Evolutionary conservation across 345 rosid genomes (phyloP).

Genomic region (Gossypium raimondii): DNA sequence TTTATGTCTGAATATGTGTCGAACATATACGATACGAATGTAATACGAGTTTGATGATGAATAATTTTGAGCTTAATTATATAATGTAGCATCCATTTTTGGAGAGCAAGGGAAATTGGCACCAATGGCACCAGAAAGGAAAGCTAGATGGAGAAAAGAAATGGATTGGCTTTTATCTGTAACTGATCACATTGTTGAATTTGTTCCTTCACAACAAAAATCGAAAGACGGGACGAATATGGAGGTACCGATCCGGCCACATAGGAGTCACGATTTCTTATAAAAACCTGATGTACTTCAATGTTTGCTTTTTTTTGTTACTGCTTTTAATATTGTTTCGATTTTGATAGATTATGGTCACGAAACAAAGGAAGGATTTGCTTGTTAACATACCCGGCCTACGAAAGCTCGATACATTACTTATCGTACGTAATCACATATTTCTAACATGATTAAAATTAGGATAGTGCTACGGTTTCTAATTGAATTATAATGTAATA

Average conservation of each 20-base stretch:
- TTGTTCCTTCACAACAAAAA: constrained; percentile 79
- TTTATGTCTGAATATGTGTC: no score
- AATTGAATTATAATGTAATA: constrained; percentile 27
- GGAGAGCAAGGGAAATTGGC: constrained; percentile 71
- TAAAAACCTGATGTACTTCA: background rate
- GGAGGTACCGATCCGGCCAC: constrained; percentile 49
- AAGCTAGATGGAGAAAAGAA: constrained; percentile 82
- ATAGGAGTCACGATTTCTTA: background rate
- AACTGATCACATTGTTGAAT: constrained; percentile 79
- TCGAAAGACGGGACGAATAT: constrained; percentile 62
- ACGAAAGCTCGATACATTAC: constrained; percentile 82
- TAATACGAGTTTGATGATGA: no score
- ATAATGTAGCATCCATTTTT: constrained; percentile 64
- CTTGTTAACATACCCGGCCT: constrained; percentile 81
- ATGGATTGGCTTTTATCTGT: constrained; percentile 85
- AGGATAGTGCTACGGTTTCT: background rate
- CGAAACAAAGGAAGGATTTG: constrained; percentile 84
- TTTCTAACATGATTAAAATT: background rate
- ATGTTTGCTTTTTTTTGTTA: background rate
- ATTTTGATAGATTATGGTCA: constrained; percentile 68
- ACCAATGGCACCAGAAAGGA: constrained; percentile 75
- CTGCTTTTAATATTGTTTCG: background rate
- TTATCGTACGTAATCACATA: constrained; percentile 46
- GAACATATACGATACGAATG: no score
- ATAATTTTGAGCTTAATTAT: no score